These are phyloP conservation scores for Pseudoscleropodium purum DNA, from an alignment of 225 moss, liverwort and hornwort genomes.

Conservation along the genomic window DNA sequence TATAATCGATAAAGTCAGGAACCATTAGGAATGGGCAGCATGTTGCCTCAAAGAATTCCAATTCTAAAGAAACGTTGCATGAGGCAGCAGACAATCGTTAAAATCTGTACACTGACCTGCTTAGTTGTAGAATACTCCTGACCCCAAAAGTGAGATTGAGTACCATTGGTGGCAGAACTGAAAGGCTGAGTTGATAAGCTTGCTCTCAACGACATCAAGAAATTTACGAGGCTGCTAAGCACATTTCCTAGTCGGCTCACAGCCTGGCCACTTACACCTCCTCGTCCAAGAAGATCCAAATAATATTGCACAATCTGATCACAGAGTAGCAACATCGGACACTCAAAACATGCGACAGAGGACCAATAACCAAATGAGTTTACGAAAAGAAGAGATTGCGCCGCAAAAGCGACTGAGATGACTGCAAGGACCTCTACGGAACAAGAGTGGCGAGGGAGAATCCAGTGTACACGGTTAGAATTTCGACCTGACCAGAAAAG, in stretches of 20 bases:
- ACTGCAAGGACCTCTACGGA: not conserved
- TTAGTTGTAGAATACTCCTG: constrained; percentile 17
- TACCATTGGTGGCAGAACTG: constrained; percentile 6
- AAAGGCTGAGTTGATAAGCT: constrained; percentile 16
- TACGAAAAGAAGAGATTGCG: not conserved
- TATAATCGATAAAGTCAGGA: not conserved
- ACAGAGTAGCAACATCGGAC: not conserved
- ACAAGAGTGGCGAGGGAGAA: not conserved
- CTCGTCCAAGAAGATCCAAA: constrained; percentile 75
- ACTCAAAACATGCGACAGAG: not conserved
- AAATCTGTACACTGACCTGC: constrained; percentile 12
- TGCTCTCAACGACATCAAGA: constrained; percentile 55
- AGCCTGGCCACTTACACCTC: constrained; percentile 79
- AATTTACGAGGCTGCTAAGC: constrained; percentile 61
- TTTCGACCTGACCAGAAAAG: constrained; percentile 61
- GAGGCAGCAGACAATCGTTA: not conserved
- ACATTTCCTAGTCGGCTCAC: constrained; percentile 51
- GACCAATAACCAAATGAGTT: not conserved
- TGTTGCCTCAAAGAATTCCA: not conserved
- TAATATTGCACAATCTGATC: constrained; percentile 78
- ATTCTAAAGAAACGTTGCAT: not conserved
- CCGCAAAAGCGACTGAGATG: not conserved
- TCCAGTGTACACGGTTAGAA: constrained; percentile 5
- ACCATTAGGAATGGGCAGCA: not conserved
- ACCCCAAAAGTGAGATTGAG: constrained; percentile 60